Base-by-base conservation (phyloP, 441 rosid genomes). In the Dalechampia spathulata region DNA sequence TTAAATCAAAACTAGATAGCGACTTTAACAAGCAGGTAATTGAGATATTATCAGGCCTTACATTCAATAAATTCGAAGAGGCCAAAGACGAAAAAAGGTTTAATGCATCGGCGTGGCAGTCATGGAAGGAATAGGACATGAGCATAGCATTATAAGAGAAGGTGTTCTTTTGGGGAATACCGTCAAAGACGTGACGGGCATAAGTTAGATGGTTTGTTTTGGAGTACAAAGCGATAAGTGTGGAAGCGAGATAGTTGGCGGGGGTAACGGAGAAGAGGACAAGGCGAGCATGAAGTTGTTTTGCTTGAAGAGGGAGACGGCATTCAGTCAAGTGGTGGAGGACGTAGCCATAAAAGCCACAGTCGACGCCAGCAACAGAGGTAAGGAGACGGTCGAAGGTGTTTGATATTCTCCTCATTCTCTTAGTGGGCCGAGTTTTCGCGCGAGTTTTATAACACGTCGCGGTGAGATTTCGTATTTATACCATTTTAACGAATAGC, bases 61-160 rank as follows among this genome's bases (percentile, higher is more conserved):
- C 49, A 25, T 47, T 67, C 46, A 11, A 47, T n/a, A 53, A 72
- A 62, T 44, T 41, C 7, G 72, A 61, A 6, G 49, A 40, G 41
- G 73, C 28, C 68, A 82, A 65, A 0, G 69, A 66, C 22, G 76
- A 69, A 70, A 87, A 87, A 63, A 91, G 50, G 56, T 64, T 63
- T 15, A 83, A 47, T 7, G 79, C 73, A 17, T 82, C 79, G 2
- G 5, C 6, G 64, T 75, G 83, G 79, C 66, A 66, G 54, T 78
- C 68, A 30, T 80, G 85, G 16, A 75, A 68, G 36, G 80, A 49
- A 61, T 79, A 83, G 1, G 90, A 81, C 4, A 91, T 82, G 66
- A 91, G 79, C 66, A 85, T 62, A 13, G 98, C 85, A 62, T 87
- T 91, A 60, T 73, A 87, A n/a, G 95, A 75, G 82, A 91, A 87